These are phyloP conservation scores for Aspergillus tanneri DNA, from an alignment of 2,329 filamentous ascomycete species.

Conservation along the genomic window DNA sequence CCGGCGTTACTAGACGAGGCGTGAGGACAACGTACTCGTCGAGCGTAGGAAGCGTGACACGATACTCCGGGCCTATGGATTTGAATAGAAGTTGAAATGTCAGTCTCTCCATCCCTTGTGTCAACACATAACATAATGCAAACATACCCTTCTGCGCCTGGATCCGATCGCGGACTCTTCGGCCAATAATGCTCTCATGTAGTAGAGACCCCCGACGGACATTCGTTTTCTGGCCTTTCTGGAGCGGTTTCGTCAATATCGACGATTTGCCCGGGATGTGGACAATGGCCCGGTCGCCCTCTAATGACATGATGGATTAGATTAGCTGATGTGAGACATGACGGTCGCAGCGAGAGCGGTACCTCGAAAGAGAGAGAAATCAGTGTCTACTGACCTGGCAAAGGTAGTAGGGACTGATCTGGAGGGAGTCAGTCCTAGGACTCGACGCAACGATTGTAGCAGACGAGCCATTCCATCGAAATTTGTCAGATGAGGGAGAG, in stretches of 20 bases:
- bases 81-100: background rate
- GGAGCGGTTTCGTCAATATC: slow-evolving; percentile 45
- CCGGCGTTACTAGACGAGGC: slow-evolving; percentile 71
- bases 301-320: slow-evolving; percentile 21
- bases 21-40: slow-evolving; percentile 70
- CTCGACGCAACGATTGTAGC: slow-evolving; percentile 32
- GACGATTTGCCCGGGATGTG: slow-evolving; percentile 40
- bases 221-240: slow-evolving; percentile 36
- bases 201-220: slow-evolving; percentile 38
- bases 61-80: slow-evolving; percentile 47
- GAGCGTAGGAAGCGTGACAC: slow-evolving; percentile 65
- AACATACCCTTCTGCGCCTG: slow-evolving; percentile 51
- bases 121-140: background rate
- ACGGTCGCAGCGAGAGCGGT: slow-evolving; percentile 5
- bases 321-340: background rate
- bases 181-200: slow-evolving; percentile 63
- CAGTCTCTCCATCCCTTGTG: background rate
- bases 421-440: slow-evolving; percentile 28
- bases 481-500: slow-evolving; percentile 1
- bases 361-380: slow-evolving; percentile 43
- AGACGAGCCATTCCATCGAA: slow-evolving; percentile 35
- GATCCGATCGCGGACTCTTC: slow-evolving; percentile 58
- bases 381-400: slow-evolving; percentile 34
- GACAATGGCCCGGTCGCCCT: slow-evolving; percentile 46
- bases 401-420: slow-evolving; percentile 19